Evolutionary conservation across 495 filamentous ascomycete genomes (phyloP).

Genomic region (Neurospora sp.): DNA sequence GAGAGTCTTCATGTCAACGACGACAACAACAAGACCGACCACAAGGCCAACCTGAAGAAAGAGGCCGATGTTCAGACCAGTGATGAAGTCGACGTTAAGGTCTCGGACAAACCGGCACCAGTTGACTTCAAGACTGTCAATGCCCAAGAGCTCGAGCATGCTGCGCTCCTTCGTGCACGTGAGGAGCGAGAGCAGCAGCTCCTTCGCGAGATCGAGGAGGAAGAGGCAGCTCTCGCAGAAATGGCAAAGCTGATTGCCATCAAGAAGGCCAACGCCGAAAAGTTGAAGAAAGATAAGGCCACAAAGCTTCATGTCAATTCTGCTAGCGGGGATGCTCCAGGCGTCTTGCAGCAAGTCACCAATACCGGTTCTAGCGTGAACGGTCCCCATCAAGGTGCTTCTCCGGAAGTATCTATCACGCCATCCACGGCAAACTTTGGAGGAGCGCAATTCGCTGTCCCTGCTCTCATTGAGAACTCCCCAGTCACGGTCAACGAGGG

Average conservation of each 20-base stretch:
- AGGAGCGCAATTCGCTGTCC: background rate
- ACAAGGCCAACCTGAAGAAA: conserved; percentile 42
- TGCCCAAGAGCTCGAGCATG: background rate
- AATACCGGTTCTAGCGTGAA: background rate
- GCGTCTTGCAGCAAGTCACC: background rate
- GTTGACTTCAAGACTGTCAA: background rate
- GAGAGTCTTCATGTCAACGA: conserved; percentile 54
- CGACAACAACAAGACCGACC: conserved; percentile 48
- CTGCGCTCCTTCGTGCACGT: background rate
- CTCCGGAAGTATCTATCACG: background rate
- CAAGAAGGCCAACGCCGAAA: background rate
- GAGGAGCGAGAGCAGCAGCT: background rate
- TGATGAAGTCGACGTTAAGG: background rate
- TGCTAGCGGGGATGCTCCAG: background rate
- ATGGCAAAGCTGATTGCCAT: background rate
- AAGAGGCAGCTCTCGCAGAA: background rate
- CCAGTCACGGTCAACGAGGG: background rate
- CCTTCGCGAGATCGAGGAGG: background rate
- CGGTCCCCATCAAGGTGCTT: background rate
- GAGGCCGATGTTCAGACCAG: background rate
- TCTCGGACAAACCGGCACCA: background rate
- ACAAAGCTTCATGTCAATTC: background rate
- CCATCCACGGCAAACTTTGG: background rate
- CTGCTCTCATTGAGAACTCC: background rate
- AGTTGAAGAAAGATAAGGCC: background rate